phyloP scores from a whole-genome alignment of 78 protist genomes.

The Dictyostelium brefeldianum region DNA sequence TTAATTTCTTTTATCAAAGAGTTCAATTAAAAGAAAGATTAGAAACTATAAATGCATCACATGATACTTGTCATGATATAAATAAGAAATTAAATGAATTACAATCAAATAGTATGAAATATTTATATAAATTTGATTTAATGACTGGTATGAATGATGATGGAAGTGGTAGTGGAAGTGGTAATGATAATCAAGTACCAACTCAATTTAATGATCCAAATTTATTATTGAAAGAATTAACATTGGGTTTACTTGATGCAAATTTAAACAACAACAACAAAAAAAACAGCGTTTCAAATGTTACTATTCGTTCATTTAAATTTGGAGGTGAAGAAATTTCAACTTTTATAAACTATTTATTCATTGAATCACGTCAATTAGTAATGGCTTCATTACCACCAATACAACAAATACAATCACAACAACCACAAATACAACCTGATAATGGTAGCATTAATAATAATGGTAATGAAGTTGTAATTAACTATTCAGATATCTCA shows the following conservation, averaged over 20 bases:
- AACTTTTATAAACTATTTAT: neutral
- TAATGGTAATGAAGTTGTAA: neutral
- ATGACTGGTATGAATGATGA: neutral
- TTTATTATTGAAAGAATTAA: too few relatives aligned
- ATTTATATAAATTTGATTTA: neutral
- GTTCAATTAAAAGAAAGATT: conserved; percentile 11
- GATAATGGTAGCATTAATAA: neutral
- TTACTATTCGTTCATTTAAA: conserved; percentile 1
- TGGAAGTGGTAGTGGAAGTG: too few relatives aligned
- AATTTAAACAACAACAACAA: neutral
- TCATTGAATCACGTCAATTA: neutral
- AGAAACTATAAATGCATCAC: neutral
- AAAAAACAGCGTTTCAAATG: neutral
- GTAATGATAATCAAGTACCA: too few relatives aligned
- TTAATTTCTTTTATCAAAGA: conserved; percentile 10
- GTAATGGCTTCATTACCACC: neutral
- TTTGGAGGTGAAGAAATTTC: conserved; percentile 10
- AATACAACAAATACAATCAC: neutral
- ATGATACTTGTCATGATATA: neutral
- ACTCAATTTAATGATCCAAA: too few relatives aligned
- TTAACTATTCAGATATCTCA: neutral
- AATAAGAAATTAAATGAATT: neutral
- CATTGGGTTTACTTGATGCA: too few relatives aligned
- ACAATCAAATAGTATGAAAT: neutral
- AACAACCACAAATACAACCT: neutral